Base-by-base conservation (phyloP, 1,284 basidiomycete genomes). In the Malassezia equina region DNA sequence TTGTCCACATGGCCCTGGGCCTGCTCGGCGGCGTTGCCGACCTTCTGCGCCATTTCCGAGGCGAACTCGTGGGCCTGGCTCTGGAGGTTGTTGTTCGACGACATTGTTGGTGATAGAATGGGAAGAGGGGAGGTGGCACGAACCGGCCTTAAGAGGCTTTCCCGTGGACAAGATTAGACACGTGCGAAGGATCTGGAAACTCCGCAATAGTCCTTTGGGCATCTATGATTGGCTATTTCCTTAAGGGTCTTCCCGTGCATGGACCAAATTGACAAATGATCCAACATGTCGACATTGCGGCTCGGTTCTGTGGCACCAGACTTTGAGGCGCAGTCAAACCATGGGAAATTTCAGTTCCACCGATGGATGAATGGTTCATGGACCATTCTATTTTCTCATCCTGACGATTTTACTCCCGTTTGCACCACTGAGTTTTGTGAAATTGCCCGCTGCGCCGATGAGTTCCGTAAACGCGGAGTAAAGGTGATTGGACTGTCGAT, bases 351-450 rank as follows among this genome's bases (percentile, higher is more conserved):
- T 52, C 59, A 83, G 69, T 95, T 95, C 81, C 90, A 94, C 76
- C 84, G 94, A 40, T 96, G 84, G 83, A 83, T 89, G 68, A 86
- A 84, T 43, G 79, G 84, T 71, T 86, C 84, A 29, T 99, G 94
- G 93, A 86, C 61, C 2, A 67, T 86, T 46, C 59, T 66, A 9
- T 62, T 66, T 47, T 55, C 63, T 47, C 93, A 96, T 77, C 93
- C 91, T 1, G 91, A 86, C 58, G 79, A 79, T 67, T 80, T 73
- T 52, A 75, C 67, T 41, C 73, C 69, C 69, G 75, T 76, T 12
- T 77, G 76, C 67, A 77, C 94, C 45, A 99, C 94, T 47, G 94
- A 98, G 79, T 84, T 99, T 47, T 90, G 88, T 51, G 91, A 94
- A 73, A 90, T 95, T 29, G 86, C 93, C 36, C 84, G 87, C 65